Percentiles rank a stretch among this genome's conserved stretches.
Conservation (phyloP, 2,329 filamentous ascomycete genomes). For the Gaeumannomyces tritici region DNA sequence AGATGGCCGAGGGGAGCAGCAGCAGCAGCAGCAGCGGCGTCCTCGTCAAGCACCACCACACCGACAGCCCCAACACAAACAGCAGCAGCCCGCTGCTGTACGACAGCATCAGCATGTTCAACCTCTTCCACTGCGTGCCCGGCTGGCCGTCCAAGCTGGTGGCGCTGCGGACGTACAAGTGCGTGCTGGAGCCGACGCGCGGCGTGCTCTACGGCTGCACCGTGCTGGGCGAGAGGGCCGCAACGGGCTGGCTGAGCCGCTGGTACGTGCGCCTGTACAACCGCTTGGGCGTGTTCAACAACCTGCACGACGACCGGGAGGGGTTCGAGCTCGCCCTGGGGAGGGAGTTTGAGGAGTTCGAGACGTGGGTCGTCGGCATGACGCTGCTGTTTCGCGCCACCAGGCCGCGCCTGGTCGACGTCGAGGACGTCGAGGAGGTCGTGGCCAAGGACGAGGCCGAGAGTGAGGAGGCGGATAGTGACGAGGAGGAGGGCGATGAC, state of each 20-base stretch:
- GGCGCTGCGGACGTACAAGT: constrained; percentile 21
- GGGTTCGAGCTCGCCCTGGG: constrained; percentile 22
- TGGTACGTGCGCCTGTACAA: constrained; percentile 23
- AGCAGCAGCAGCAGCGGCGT: too few species aligned
- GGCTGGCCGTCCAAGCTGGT: constrained; percentile 16
- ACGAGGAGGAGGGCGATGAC: too few species aligned
- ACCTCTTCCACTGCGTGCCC: constrained; percentile 29
- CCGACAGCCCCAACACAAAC: too few species aligned
- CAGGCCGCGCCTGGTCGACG: constrained; percentile 12
- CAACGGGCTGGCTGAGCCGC: constrained; percentile 15
- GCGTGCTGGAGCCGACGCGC: constrained; percentile 18
- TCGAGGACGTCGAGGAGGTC: neutral
- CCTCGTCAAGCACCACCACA: too few species aligned
- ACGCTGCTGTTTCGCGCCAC: constrained; percentile 26
- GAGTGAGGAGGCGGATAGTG: too few species aligned
- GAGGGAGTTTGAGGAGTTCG: constrained; percentile 26
- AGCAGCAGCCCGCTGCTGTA: constrained; percentile 15
- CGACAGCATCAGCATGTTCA: constrained; percentile 33
- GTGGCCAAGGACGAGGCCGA: neutral
- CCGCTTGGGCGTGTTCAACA: constrained; percentile 23
- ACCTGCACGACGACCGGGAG: constrained; percentile 24
- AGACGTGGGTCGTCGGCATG: constrained; percentile 26
- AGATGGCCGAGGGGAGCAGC: too few species aligned
- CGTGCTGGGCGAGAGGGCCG: constrained; percentile 19
- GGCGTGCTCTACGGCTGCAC: constrained; percentile 28